Evolutionary conservation across 2,329 filamentous ascomycete genomes (phyloP), one percentile per base, ranked within the genome.

Genomic region (Fonsecaea nubica): DNA sequence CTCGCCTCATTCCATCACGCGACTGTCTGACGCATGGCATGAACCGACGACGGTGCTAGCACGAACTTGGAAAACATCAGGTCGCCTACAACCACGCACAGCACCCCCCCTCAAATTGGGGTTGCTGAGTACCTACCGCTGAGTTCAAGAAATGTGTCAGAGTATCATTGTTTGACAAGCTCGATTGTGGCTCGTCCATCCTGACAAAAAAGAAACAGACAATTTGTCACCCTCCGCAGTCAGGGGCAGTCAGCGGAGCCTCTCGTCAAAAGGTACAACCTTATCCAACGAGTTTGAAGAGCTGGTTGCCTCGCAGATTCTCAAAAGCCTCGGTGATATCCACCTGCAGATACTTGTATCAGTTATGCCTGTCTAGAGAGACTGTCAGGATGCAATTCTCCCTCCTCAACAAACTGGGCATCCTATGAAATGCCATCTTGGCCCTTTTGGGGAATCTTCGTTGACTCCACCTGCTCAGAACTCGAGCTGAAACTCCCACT

Each of bases 161-260:
- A 25, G 45, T 8, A 6, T 8, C 18, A 9, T 21, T 25, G 45
- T 50, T 21, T 50, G 45, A 50, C 45, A 50, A 9, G 21, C 45
- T 25, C 45, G 18, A 50, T 40, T 57, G 21, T n/a, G 10, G 25
- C 4, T 21, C 8, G 8, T 15, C 58, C 13, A 38, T 25, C 30
- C 45, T 21, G 58, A 50, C 45, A 45, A 36, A 52, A 33, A 18
- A 53, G 58, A 58, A 40, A 36, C 25, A 25, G 45, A 25, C 45
- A 55, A 36, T 55, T 55, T 33, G 53, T 55, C 53, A 36, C 35
- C 8, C 4, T n/a, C 18, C 18, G 45, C 45, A 25, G 45, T 50
- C 21, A 25, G 38, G 15, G 15, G 13, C 38, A 42, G 45, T 50
- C 45, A 50, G 45, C n/a, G 40, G 40, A 18, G 15, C 40, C 15